Conservation (phyloP, 2,329 filamentous ascomycete genomes). For the Amauroascus verrucosus region DNA sequence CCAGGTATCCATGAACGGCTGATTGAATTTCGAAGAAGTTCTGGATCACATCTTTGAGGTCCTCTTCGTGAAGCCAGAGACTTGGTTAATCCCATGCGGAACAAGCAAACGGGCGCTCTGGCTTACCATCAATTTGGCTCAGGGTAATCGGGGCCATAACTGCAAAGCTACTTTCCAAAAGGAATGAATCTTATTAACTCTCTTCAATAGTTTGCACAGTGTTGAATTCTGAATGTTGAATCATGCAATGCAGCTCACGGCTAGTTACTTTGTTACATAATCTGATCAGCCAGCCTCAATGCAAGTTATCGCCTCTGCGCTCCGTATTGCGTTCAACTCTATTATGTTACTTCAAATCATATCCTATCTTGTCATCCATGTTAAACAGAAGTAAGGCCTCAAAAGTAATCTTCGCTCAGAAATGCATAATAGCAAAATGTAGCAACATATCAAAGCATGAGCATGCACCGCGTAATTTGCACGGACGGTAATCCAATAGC, state of each 20-base stretch:
- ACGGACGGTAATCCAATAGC: background rate
- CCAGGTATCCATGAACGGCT: slow-evolving; percentile 49
- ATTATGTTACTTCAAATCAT: too few relatives aligned
- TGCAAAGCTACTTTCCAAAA: background rate
- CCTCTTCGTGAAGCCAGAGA: slow-evolving; percentile 28
- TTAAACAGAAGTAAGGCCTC: background rate
- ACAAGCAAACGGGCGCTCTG: too few relatives aligned
- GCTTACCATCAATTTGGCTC: slow-evolving; percentile 28
- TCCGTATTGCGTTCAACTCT: too few relatives aligned
- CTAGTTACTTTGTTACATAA: too few relatives aligned
- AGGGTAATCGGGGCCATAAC: slow-evolving; percentile 30
- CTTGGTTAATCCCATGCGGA: slow-evolving; percentile 14
- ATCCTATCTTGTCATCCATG: background rate
- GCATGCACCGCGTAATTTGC: background rate
- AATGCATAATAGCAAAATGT: slow-evolving; percentile 1
- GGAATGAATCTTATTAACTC: background rate
- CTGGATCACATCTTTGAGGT: slow-evolving; percentile 52
- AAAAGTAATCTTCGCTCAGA: slow-evolving; percentile 3
- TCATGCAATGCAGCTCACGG: too few relatives aligned
- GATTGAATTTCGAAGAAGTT: slow-evolving; percentile 53
- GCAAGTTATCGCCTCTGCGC: background rate
- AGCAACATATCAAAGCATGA: background rate
- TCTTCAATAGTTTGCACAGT: too few relatives aligned
- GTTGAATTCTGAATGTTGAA: too few relatives aligned
- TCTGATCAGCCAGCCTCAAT: background rate